Evolutionary conservation across 148 eudicot species (phyloP).

Genomic region (Chenopodium berlandieri): DNA sequence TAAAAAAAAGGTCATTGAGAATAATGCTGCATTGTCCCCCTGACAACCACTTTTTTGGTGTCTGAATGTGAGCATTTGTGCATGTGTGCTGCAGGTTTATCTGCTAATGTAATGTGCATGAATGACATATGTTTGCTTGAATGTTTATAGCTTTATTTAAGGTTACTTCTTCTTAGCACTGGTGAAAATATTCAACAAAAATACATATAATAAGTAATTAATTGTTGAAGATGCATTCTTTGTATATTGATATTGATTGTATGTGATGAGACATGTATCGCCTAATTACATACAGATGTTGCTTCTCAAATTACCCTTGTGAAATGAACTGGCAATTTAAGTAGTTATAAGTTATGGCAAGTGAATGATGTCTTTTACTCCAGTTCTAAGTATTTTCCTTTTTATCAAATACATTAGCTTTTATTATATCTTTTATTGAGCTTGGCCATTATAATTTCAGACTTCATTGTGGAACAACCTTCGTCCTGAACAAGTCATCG

Average conservation of each 20-base stretch:
- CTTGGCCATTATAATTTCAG: constrained; percentile 34
- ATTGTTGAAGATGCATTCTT: background rate
- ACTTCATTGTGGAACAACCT: constrained; percentile 93
- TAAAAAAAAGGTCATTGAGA: background rate
- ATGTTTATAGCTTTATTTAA: background rate
- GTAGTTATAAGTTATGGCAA: background rate
- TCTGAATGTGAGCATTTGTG: too few relatives aligned
- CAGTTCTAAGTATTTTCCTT: background rate
- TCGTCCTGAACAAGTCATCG: constrained; percentile 89
- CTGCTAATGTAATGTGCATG: background rate
- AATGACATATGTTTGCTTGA: background rate
- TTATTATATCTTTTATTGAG: background rate
- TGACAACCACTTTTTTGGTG: background rate
- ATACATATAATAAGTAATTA: background rate
- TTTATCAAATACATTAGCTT: background rate
- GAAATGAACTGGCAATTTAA: background rate
- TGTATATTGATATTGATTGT: background rate
- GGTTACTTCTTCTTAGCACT: background rate
- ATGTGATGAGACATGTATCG: background rate
- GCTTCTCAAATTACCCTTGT: background rate
- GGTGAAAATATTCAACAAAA: background rate
- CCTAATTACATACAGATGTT: background rate
- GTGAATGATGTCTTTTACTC: background rate
- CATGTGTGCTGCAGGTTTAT: background rate
- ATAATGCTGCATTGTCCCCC: background rate